Evolutionary conservation across 306 rosid genomes (phyloP).

Genomic region (Fragaria iinumae): DNA sequence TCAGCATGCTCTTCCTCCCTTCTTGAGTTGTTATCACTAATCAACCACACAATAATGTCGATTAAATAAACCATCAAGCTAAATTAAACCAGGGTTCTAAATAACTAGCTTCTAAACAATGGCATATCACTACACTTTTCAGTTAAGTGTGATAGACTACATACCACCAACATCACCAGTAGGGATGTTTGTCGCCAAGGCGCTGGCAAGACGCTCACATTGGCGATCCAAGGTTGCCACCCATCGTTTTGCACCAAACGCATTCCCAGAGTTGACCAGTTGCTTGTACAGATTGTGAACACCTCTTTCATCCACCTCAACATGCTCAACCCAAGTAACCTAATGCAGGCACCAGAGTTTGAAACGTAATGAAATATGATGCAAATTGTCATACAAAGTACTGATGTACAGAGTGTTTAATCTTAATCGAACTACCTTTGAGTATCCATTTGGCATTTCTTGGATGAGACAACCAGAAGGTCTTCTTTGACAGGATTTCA

Average conservation of each 20-base stretch:
- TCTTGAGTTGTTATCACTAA: slow-evolving; percentile 89
- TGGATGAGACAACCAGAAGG: slow-evolving; percentile 97
- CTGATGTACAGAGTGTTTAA: not conserved
- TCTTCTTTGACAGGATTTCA: slow-evolving; percentile 64
- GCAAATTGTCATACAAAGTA: not conserved
- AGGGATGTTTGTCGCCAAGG: slow-evolving; percentile 83
- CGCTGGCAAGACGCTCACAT: slow-evolving; percentile 92
- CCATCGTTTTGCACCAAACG: slow-evolving; percentile 97
- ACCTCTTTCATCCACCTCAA: slow-evolving; percentile 89
- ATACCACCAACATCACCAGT: slow-evolving; percentile 86
- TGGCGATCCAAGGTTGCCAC: slow-evolving; percentile 84
- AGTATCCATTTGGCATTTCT: slow-evolving; percentile 96
- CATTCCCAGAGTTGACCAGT: slow-evolving; percentile 79
- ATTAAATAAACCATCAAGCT: not conserved
- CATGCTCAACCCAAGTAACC: slow-evolving; percentile 97
- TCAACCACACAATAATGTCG: not conserved
- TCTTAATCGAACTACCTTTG: slow-evolving; percentile 47
- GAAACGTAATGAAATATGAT: not conserved
- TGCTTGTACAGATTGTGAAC: slow-evolving; percentile 87
- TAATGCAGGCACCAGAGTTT: slow-evolving; percentile 15
- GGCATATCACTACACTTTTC: not conserved
- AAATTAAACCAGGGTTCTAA: not conserved
- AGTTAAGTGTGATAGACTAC: not conserved
- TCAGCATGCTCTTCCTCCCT: slow-evolving; percentile 93
- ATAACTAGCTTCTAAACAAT: not conserved